Evolutionary conservation across 1,284 basidiomycete genomes (phyloP).

Genomic region (Tremellales sp.): DNA sequence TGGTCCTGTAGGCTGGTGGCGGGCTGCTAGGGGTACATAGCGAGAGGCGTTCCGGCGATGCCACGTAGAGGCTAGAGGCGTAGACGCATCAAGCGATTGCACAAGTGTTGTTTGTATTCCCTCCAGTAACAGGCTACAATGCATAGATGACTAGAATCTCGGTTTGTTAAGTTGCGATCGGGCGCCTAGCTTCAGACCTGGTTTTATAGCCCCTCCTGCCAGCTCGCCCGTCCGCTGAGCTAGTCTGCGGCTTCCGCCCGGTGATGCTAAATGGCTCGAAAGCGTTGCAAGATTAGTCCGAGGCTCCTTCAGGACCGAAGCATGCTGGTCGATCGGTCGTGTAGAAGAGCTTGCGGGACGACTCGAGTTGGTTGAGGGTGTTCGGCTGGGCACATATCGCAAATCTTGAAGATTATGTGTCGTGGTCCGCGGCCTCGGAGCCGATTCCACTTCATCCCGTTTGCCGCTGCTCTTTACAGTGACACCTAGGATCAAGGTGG

Average conservation of each 20-base stretch:
- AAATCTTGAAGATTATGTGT: background rate
- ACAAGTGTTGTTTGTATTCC: too few species aligned
- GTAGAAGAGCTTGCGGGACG: background rate
- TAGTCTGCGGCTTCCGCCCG: too few species aligned
- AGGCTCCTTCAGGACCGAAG: background rate
- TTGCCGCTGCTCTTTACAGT: too few species aligned
- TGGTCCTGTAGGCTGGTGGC: slow-evolving; percentile 19
- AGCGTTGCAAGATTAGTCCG: background rate
- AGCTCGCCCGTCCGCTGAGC: background rate
- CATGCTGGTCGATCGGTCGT: background rate
- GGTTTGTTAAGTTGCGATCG: too few species aligned
- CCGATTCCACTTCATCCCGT: too few species aligned
- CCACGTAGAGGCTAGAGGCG: too few species aligned
- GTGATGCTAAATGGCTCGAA: background rate
- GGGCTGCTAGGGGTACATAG: background rate
- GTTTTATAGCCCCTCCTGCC: too few species aligned
- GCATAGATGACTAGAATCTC: too few species aligned
- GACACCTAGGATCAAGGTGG: slow-evolving; percentile 10
- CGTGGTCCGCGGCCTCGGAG: background rate
- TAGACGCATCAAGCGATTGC: too few species aligned
- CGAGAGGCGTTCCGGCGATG: too few species aligned
- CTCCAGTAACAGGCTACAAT: too few species aligned
- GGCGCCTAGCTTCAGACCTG: too few species aligned
- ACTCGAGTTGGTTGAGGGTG: background rate
- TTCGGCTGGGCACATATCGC: background rate